These are phyloP conservation scores for Scheffersomyces quercinus DNA, from an alignment of 1,139 yeast genomes.

Conservation along the genomic window DNA sequence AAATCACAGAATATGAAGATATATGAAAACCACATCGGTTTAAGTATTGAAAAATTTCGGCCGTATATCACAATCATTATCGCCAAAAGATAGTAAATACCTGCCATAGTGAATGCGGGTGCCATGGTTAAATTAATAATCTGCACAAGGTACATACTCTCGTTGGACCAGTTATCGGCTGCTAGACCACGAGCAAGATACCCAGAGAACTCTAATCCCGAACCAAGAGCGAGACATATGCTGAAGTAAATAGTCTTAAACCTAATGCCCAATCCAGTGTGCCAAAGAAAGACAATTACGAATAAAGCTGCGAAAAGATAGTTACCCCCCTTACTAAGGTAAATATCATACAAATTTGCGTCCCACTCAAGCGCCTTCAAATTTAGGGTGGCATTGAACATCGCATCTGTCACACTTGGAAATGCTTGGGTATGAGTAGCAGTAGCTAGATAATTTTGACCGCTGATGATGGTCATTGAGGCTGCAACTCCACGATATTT, in stretches of 20 bases:
- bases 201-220: constrained; percentile 24
- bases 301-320: constrained; percentile 28
- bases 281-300: constrained; percentile 17
- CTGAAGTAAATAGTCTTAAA: constrained; percentile 17
- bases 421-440: constrained; percentile 28
- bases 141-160: constrained; percentile 30
- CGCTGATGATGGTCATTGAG: constrained; percentile 31
- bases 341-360: constrained; percentile 23
- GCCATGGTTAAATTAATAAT: constrained; percentile 37
- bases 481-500: constrained; percentile 38
- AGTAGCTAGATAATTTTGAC: constrained; percentile 34
- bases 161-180: constrained; percentile 15
- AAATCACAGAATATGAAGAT: constrained; percentile 37
- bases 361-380: constrained; percentile 26
- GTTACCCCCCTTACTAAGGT: constrained; percentile 28
- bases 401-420: constrained; percentile 15
- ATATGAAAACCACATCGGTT: constrained; percentile 37
- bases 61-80: constrained; percentile 35
- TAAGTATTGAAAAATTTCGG: constrained; percentile 23
- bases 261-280: constrained; percentile 5
- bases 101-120: constrained; percentile 45
- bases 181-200: constrained; percentile 23
- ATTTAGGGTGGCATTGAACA: constrained; percentile 31
- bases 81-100: constrained; percentile 36
- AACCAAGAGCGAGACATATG: constrained; percentile 17